Conservation (phyloP, 805 yeast genomes). For the Wickerhamiella lipophila region DNA sequence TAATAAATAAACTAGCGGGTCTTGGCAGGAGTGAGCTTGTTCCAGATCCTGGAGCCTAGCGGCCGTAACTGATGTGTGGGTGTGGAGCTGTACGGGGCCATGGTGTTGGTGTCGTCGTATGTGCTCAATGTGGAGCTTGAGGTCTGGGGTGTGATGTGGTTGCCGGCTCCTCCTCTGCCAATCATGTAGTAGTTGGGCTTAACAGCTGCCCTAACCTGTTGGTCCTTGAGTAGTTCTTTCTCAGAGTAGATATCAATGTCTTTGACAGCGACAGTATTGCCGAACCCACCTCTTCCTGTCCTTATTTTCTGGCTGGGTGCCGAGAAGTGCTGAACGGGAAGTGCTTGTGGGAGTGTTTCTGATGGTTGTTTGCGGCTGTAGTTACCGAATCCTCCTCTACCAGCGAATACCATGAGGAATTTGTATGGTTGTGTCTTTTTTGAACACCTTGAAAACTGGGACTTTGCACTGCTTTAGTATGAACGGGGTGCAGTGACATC, state of each 20-base stretch:
- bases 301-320: constrained; percentile 27
- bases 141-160: constrained; percentile 18
- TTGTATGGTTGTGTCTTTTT: neutral
- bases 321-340: constrained; percentile 29
- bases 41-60: constrained; percentile 11
- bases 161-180: constrained; percentile 31
- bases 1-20: constrained; percentile 7
- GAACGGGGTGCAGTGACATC: constrained; percentile 5
- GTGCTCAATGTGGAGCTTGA: neutral
- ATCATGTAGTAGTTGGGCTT: constrained; percentile 27
- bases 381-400: constrained; percentile 28
- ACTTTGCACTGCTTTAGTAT: neutral
- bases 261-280: constrained; percentile 26
- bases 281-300: constrained; percentile 32
- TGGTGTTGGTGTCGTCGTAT: neutral
- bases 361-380: constrained; percentile 11
- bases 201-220: constrained; percentile 26
- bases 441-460: neutral
- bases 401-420: constrained; percentile 23
- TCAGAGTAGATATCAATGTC: constrained; percentile 25
- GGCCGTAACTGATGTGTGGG: constrained; percentile 8
- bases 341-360: constrained; percentile 17
- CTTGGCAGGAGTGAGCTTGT: constrained; percentile 7
- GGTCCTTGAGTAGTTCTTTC: constrained; percentile 23
- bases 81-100: constrained; percentile 8